Conservation (phyloP, 768 basidiomycete species). For the Scleroderma bovista region DNA sequence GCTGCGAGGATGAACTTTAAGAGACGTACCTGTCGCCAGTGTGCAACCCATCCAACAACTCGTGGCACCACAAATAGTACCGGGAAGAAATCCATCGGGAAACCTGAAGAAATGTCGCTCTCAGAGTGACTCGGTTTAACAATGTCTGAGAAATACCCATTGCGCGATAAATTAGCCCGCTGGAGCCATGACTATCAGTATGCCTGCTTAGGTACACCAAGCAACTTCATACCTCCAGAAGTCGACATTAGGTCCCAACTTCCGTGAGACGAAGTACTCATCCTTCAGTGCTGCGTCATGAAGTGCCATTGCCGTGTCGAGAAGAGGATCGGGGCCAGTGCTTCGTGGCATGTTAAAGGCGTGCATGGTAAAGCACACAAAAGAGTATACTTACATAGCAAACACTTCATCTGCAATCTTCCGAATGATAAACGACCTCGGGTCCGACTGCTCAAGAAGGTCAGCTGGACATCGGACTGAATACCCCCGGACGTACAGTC, state of each 20-base stretch:
- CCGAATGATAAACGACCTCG: slow-evolving; percentile 85
- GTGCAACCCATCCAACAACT: slow-evolving; percentile 90
- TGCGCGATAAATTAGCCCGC: slow-evolving; percentile 85
- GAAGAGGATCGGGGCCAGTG: slow-evolving; percentile 77
- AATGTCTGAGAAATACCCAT: slow-evolving; percentile 55
- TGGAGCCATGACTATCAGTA: slow-evolving; percentile 22
- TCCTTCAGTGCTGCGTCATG: slow-evolving; percentile 89
- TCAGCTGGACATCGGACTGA: not conserved
- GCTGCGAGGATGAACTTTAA: not conserved
- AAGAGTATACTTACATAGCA: slow-evolving; percentile 57
- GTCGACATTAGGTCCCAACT: slow-evolving; percentile 86
- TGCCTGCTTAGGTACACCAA: not conserved
- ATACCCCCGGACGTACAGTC: slow-evolving; percentile 40
- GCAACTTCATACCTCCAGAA: slow-evolving; percentile 53
- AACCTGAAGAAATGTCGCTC: slow-evolving; percentile 43
- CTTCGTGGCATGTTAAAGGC: slow-evolving; percentile 31
- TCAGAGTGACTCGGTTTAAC: not conserved
- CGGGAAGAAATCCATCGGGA: slow-evolving; percentile 92
- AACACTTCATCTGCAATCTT: slow-evolving; percentile 92
- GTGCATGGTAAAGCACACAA: not conserved
- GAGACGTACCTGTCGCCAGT: slow-evolving; percentile 72
- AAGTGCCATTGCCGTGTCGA: slow-evolving; percentile 85
- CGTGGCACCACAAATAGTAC: slow-evolving; percentile 90
- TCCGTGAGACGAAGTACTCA: slow-evolving; percentile 79
- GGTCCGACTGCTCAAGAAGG: slow-evolving; percentile 61